phyloP scores from a whole-genome alignment of 2,329 filamentous ascomycete genomes.

The Arthrobotrys megalospora region DNA sequence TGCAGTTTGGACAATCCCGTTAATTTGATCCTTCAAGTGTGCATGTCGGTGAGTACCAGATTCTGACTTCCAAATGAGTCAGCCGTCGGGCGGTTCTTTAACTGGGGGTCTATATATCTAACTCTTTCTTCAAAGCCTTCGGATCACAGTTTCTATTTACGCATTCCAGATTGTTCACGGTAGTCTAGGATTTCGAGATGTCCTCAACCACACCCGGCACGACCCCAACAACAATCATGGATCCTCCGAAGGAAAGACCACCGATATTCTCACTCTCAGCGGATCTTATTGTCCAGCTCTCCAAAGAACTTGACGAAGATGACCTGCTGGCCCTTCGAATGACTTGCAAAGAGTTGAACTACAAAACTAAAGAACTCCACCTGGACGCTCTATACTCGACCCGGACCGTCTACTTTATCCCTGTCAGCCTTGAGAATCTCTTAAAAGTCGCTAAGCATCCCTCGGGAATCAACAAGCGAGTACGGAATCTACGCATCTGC shows the following conservation, averaged over 20 bases:
- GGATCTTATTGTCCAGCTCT: constrained; percentile 43
- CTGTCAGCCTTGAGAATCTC: constrained; percentile 45
- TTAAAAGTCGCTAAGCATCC: constrained; percentile 43
- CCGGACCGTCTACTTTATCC: constrained; percentile 33
- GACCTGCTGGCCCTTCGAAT: constrained; percentile 43
- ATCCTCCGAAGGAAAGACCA: constrained; percentile 17
- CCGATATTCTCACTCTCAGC: constrained; percentile 44
- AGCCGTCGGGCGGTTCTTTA: not conserved
- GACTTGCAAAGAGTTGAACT: constrained; percentile 45
- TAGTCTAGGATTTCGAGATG: constrained; percentile 3
- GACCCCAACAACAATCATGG: not conserved
- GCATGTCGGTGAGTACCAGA: constrained; percentile 4
- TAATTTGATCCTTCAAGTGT: not conserved
- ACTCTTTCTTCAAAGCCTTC: not conserved
- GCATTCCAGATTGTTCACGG: not conserved
- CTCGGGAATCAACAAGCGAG: constrained; percentile 34
- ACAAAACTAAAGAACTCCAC: constrained; percentile 37
- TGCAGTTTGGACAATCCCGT: constrained; percentile 17
- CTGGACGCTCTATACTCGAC: constrained; percentile 33
- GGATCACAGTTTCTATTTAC: not conserved
- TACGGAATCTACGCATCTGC: constrained; percentile 38
- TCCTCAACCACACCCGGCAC: not conserved
- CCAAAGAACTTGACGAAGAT: constrained; percentile 49
- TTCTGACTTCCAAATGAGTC: constrained; percentile 6
- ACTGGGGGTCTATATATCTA: not conserved